Base-by-base conservation (phyloP, 2,329 filamentous ascomycete genomes). In the Fusarium nanum region DNA sequence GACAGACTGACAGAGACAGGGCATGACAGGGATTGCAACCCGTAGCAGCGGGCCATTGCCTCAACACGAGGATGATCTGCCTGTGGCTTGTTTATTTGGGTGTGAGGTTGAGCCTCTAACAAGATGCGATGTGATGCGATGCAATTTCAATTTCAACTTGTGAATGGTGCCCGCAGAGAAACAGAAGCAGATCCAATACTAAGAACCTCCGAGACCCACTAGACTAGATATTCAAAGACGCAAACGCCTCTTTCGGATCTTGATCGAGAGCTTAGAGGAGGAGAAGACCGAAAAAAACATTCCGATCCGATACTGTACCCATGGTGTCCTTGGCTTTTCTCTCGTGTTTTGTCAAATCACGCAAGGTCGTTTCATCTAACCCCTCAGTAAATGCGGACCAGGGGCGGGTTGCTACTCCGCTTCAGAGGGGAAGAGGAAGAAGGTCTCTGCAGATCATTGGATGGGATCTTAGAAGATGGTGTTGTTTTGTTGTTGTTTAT, bases 151-250 rank as follows among this genome's bases (percentile, higher is more conserved):
- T 69, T 67, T 71, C 56, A 71, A 66, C 64, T 67, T 72, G 49
- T 76, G 72, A 75, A 75, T 74, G 75, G 68, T 72, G 75, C 72
- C 74, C 66, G 72, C 68, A 54, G 60, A 62, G 56, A 34, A 59
- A 50, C 34, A 61, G 56, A 53, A 49, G 68, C 59, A 30, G 28
- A 30, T 69, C 56, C 25, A 48, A 30, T 25, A 64, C 49, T n/a
- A 44, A 59, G 49, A 66, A 47, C 48, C 41, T 62, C 60, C 48
- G 32, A 40, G 54, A 59, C 64, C 73, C 73, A 68, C 73, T 44
- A 30, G 54, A 60, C 64, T 74, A 73, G 68, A 73, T 44, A 44
- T 42, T 42, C 49, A 41, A 56, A 68, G 74, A 72, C 72, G 68
- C 73, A 75, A 75, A 72, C 68, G 72, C 59, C 67, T 73, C 50